Evolutionary conservation across 108 stramenopile species (phyloP).

Genomic region (Cyclotella baltica): DNA sequence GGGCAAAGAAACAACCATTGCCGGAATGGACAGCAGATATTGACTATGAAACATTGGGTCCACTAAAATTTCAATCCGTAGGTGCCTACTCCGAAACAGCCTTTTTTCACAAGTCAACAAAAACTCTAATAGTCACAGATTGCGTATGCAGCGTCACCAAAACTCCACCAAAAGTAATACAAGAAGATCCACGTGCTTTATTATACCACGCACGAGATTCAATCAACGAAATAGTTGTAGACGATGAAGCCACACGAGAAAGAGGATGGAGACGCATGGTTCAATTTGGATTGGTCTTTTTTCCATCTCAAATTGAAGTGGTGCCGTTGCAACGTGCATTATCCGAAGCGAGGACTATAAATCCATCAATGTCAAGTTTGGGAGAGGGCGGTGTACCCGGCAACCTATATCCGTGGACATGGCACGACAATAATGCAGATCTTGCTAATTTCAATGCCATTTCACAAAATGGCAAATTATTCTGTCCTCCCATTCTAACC

Average conservation of each 20-base stretch:
- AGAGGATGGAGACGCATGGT: slow-evolving; percentile 92
- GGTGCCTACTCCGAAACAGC: slow-evolving; percentile 92
- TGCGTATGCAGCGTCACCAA: slow-evolving; percentile 81
- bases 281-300: slow-evolving; percentile 93
- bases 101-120: slow-evolving; percentile 82
- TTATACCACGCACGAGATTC: slow-evolving; percentile 90
- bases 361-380: slow-evolving; percentile 60
- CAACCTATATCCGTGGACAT: slow-evolving; percentile 84
- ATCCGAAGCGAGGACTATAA: slow-evolving; percentile 52
- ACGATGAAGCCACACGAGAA: slow-evolving; percentile 60
- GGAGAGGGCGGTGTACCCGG: slow-evolving; percentile 81
- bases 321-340: slow-evolving; percentile 59
- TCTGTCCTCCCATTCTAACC: slow-evolving; percentile 93
- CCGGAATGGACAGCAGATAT: slow-evolving; percentile 86
- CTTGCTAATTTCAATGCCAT: slow-evolving; percentile 66
- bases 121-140: slow-evolving; percentile 88
- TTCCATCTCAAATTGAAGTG: slow-evolving; percentile 89
- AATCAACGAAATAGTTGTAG: slow-evolving; percentile 70
- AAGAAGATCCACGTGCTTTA: slow-evolving; percentile 82
- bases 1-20: slow-evolving; percentile 44
- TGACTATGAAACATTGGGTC: slow-evolving; percentile 85
- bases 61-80: slow-evolving; percentile 78
- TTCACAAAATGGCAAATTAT: slow-evolving; percentile 66
- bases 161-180: slow-evolving; percentile 76
- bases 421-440: slow-evolving; percentile 71